A percentile compares a stretch with the other conserved stretches of the same genome.
Evolutionary conservation across 257 asterid species (phyloP).

Genomic region (Capsicum rhomboideum): DNA sequence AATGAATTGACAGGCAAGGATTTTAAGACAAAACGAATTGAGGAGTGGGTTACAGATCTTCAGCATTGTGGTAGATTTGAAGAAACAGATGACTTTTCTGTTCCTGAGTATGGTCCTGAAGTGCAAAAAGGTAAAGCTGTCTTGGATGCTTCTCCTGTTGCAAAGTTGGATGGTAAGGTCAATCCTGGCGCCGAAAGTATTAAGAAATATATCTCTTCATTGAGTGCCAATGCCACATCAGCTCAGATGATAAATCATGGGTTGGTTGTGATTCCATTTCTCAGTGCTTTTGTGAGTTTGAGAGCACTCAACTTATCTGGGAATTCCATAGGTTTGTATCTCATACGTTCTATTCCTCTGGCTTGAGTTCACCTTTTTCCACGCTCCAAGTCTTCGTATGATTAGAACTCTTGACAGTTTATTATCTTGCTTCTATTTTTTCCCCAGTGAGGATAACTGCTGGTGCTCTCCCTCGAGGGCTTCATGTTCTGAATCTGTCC

Average conservation of each 20-base stretch:
- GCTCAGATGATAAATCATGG: constrained; percentile 91
- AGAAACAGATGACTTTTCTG: constrained; percentile 31
- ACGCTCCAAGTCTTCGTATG: background rate
- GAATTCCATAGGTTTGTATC: constrained; percentile 68
- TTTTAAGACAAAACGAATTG: constrained; percentile 60
- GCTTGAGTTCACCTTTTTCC: background rate
- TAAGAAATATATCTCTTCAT: constrained; percentile 71
- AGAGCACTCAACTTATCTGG: constrained; percentile 88
- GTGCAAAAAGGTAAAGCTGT: constrained; percentile 12
- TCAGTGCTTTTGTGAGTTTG: constrained; percentile 74
- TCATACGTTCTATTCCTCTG: background rate
- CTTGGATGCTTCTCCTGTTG: constrained; percentile 24
- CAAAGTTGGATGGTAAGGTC: constrained; percentile 43
- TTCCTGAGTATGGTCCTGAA: constrained; percentile 23
- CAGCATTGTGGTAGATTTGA: constrained; percentile 57
- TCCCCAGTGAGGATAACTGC: constrained; percentile 68
- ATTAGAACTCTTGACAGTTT: constrained; percentile 1
- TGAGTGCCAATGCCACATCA: constrained; percentile 59
- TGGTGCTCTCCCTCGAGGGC: constrained; percentile 96
- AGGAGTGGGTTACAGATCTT: constrained; percentile 85
- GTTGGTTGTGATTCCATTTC: constrained; percentile 76
- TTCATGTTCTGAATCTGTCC: constrained; percentile 83
- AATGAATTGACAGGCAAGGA: constrained; percentile 53
- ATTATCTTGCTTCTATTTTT: constrained; percentile 3
- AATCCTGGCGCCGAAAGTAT: constrained; percentile 71